Evolutionary conservation across 306 rosid species (phyloP), one percentile per base, ranked within the genome.

Genomic region (Prunus mongolica): DNA sequence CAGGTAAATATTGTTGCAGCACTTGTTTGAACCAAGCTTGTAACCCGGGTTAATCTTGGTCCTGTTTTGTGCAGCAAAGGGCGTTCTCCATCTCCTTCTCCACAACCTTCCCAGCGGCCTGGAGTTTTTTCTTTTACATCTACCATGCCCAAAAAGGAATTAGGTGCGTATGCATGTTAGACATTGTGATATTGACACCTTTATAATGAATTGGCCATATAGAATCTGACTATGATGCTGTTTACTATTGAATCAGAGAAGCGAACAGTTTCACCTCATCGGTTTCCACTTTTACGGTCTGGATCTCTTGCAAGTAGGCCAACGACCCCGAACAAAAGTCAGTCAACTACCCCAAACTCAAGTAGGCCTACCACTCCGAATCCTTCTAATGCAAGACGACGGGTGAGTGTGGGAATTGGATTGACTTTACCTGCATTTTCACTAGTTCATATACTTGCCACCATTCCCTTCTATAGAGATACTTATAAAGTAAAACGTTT

Each of bases 231-330:
- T 11, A 12, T 46, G 55, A 56, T 84, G 71, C 81, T 72, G 74
- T 76, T 76, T 63, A 65, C 84, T 52, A 74, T 74, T 25, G 67
- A 57, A 76, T 57, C 81, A 93, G 99, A 93, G 30, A 96, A 88
- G 84, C 87, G 97, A 60, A 69, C 97, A 1, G 92, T 93, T 78
- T 96, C 99, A 13, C 99, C 99, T 9, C 83, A 93, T 77, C 88
- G 97, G 64, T 96, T 93, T 88, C 99, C 98, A 13, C 99, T 96
- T 81, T n/a, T 91, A 72, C 93, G 98, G 12, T 83, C 91, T 19
- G 99, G 93, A 74, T 96, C 98, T 38, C 91, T 91, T 75, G 87
- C 93, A 73, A 89, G 91, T 84, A 85, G 93, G 83, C 71, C 93
- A 12, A 68, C 82, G 30, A 92, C 93, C 44, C 98, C 96, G 19